phyloP scores from a whole-genome alignment of 352 stramenopile species.

The Phytophthora constricta region DNA sequence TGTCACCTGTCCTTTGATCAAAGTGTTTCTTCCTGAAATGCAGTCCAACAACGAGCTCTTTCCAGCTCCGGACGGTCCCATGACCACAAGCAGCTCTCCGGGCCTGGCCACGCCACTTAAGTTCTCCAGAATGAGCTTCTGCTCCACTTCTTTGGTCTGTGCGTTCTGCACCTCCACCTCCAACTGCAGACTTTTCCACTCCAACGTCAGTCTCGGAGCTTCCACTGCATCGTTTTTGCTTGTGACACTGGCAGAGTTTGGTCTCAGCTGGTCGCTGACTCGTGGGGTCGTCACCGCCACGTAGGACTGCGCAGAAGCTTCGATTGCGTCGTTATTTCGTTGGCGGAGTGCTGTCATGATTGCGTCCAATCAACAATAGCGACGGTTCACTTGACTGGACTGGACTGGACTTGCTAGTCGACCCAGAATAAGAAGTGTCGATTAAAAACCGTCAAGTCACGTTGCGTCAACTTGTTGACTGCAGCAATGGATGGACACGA shows the following conservation, averaged over 20 bases:
- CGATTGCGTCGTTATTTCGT: background rate
- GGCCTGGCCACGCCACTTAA: constrained; percentile 56
- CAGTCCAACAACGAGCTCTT: constrained; percentile 96
- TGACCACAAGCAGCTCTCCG: constrained; percentile 70
- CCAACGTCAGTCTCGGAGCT: constrained; percentile 30
- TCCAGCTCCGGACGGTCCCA: constrained; percentile 73
- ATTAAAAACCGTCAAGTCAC: no score
- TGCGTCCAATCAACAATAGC: background rate
- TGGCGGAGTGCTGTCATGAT: background rate
- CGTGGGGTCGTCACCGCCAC: background rate
- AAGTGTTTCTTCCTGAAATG: constrained; percentile 89
- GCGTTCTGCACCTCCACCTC: constrained; percentile 44
- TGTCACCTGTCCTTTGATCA: constrained; percentile 57
- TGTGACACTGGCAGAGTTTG: background rate
- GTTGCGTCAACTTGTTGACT: no score
- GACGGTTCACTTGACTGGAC: no score
- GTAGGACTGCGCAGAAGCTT: background rate
- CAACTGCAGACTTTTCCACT: constrained; percentile 50
- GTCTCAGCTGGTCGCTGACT: no score
- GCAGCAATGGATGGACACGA: background rate
- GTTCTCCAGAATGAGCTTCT: constrained; percentile 62
- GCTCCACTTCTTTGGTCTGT: constrained; percentile 40
- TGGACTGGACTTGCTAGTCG: background rate
- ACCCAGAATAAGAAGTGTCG: background rate
- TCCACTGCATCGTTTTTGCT: background rate